Evolutionary conservation across 2,329 filamentous ascomycete genomes (phyloP).

Genomic region (Diaporthe longicolla): DNA sequence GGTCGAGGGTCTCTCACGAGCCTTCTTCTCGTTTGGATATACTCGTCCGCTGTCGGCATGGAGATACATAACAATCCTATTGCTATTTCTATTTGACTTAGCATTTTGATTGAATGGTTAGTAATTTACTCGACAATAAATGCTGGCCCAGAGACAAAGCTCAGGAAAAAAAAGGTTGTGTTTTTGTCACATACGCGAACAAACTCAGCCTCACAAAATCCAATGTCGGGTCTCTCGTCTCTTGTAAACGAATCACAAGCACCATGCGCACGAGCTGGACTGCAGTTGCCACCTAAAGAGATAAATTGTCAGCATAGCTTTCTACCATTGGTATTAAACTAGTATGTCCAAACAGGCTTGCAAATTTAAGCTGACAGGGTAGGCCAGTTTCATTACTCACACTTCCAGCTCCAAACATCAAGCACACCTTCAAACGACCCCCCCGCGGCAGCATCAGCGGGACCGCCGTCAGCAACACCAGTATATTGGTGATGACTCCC

Average conservation of each 20-base stretch:
- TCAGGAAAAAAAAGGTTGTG: fast-evolving
- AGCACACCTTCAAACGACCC: too few species aligned
- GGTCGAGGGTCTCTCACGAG: not conserved
- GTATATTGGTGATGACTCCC: too few species aligned
- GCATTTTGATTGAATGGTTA: not conserved
- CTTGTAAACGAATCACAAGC: slow-evolving; percentile 6
- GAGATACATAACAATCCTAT: not conserved
- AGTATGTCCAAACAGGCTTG: too few species aligned
- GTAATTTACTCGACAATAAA: not conserved
- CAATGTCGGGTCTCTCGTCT: not conserved
- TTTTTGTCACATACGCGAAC: not conserved
- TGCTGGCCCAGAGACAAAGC: too few species aligned
- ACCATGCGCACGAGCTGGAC: slow-evolving; percentile 5
- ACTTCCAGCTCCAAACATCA: not conserved
- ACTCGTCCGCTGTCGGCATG: not conserved
- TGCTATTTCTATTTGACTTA: slow-evolving; percentile 10
- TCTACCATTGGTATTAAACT: too few species aligned
- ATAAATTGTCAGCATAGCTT: not conserved
- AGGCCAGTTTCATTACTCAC: not conserved
- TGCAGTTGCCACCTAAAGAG: slow-evolving; percentile 1
- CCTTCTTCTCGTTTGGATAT: not conserved
- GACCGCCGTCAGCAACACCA: too few species aligned
- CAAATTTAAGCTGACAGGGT: too few species aligned
- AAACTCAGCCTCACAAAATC: slow-evolving; percentile 5
- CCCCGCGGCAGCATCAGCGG: too few species aligned